A percentile compares a stretch with the other conserved stretches of the same genome.
phyloP scores from a whole-genome alignment of 805 yeast species.

The Wickerhamomyces sydowiorum region DNA sequence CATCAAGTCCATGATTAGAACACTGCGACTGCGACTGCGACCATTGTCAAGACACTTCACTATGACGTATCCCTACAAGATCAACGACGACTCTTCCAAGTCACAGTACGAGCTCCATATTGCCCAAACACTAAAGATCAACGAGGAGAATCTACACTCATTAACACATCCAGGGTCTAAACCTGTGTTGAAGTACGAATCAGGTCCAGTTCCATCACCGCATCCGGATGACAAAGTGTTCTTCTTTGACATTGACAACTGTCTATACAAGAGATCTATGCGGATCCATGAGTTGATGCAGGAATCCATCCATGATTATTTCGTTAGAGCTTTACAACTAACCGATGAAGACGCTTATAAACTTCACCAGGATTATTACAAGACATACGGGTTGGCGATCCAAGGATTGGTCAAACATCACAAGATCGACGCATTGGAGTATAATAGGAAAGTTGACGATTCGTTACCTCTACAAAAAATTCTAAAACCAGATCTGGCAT shows the following conservation, averaged over 20 bases:
- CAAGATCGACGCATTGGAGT: constrained; percentile 81
- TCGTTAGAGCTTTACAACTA: constrained; percentile 56
- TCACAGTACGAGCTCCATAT: neutral
- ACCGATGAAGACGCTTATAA: constrained; percentile 67
- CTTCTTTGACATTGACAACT: constrained; percentile 92
- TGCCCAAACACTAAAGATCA: neutral
- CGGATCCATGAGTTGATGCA: constrained; percentile 86
- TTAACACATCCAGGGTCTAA: neutral
- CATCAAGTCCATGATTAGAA: no score
- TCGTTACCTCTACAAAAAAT: constrained; percentile 80
- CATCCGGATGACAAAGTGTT: constrained; percentile 38
- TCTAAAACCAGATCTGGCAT: constrained; percentile 52
- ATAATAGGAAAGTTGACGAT: constrained; percentile 87
- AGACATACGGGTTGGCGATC: constrained; percentile 85
- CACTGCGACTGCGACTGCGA: no score
- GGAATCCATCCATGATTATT: constrained; percentile 73
- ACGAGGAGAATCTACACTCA: neutral
- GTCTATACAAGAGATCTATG: constrained; percentile 72
- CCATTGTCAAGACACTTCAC: neutral
- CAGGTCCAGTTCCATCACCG: neutral
- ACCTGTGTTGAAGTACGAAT: neutral
- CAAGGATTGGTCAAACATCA: constrained; percentile 71
- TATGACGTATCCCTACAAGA: neutral
- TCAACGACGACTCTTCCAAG: neutral
- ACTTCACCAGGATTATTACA: constrained; percentile 72